Conservation (phyloP, 129 eudicot genomes). For the Pulicaria dysenterica region DNA sequence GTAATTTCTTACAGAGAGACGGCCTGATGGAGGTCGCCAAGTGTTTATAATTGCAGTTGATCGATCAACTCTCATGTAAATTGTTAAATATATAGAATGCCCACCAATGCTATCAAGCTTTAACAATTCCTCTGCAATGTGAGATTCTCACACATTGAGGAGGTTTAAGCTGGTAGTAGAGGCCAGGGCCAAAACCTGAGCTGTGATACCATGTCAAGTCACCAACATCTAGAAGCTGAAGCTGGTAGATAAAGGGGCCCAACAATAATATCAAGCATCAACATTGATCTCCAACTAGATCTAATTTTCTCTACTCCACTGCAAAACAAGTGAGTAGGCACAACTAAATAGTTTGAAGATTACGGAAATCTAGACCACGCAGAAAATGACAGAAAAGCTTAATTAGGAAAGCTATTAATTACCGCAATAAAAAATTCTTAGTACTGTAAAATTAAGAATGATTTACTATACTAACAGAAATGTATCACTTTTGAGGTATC, state of each 20-base stretch:
- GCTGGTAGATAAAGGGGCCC: slow-evolving; percentile 50
- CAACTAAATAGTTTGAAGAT: slow-evolving; percentile 38
- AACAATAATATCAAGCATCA: slow-evolving; percentile 45
- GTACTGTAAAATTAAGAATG: not conserved
- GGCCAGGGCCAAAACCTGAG: slow-evolving; percentile 32
- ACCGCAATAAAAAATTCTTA: not conserved
- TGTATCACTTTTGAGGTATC: not conserved
- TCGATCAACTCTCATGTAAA: slow-evolving; percentile 8
- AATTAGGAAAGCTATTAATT: not conserved
- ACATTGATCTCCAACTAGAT: slow-evolving; percentile 35
- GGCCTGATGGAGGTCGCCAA: slow-evolving; percentile 4
- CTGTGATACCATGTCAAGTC: slow-evolving; percentile 46
- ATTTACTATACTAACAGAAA: not conserved
- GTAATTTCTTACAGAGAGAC: not conserved
- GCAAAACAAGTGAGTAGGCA: slow-evolving; percentile 46
- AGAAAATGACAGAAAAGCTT: slow-evolving; percentile 12
- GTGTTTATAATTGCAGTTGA: slow-evolving; percentile 13
- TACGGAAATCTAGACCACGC: slow-evolving; percentile 29
- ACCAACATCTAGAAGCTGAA: slow-evolving; percentile 51
- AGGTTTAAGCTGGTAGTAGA: slow-evolving; percentile 29
- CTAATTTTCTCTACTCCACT: slow-evolving; percentile 38
- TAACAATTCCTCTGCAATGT: slow-evolving; percentile 11
- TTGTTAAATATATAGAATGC: slow-evolving; percentile 14
- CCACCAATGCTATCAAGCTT: slow-evolving; percentile 35
- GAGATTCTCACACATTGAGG: slow-evolving; percentile 19